Percentiles rank a stretch among this genome's conserved stretches.
Evolutionary conservation across 768 basidiomycete species (phyloP).

Genomic region (Amanita pseudoporphyria): DNA sequence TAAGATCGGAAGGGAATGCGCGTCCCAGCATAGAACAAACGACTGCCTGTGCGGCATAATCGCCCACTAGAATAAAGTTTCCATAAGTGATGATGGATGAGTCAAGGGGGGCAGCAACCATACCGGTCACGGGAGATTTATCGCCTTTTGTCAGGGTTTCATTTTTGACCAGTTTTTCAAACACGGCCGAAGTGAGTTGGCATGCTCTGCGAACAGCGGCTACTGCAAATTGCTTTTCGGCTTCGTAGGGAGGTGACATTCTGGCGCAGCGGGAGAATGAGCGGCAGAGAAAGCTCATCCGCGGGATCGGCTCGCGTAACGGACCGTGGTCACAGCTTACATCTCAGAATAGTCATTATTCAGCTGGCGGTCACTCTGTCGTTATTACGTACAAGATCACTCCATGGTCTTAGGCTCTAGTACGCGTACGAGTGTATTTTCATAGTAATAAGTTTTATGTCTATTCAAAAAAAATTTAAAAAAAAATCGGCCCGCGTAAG

Average conservation of each 20-base stretch:
- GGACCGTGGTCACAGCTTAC: too few relatives aligned
- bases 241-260: conserved; percentile 47
- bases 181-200: conserved; percentile 73
- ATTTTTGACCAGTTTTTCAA: conserved; percentile 73
- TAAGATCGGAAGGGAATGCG: conserved; percentile 77
- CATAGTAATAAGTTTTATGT: too few relatives aligned
- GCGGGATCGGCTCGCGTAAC: too few relatives aligned
- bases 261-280: conserved; percentile 9
- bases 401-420: too few relatives aligned
- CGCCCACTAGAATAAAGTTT: conserved; percentile 56
- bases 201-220: conserved; percentile 85
- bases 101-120: neutral
- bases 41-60: conserved; percentile 90
- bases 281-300: conserved; percentile 7
- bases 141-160: conserved; percentile 88
- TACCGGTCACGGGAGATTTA: conserved; percentile 86
- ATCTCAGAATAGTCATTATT: too few relatives aligned
- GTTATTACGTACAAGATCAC: too few relatives aligned
- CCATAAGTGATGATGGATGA: neutral
- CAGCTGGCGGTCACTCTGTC: too few relatives aligned
- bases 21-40: conserved; percentile 69
- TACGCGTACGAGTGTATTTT: too few relatives aligned
- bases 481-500: too few relatives aligned
- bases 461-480: too few relatives aligned
- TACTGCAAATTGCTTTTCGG: conserved; percentile 76